Conservation (phyloP, 2,329 filamentous ascomycete species). For the Xylaria sp. region DNA sequence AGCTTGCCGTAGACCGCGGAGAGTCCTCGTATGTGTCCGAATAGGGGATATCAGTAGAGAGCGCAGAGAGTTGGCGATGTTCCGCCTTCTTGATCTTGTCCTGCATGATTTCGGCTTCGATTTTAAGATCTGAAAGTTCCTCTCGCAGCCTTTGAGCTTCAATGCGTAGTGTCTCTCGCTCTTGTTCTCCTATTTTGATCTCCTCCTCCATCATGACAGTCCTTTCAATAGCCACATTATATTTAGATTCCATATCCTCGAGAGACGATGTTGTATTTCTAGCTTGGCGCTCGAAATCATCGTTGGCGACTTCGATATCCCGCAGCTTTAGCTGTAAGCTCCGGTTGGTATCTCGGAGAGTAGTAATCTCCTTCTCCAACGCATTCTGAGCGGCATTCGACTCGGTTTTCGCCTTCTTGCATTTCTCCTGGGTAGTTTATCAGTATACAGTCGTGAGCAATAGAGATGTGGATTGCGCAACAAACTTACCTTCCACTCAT, state of each 20-base stretch:
- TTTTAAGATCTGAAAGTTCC: constrained; percentile 91
- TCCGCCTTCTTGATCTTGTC: constrained; percentile 87
- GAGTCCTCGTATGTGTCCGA: constrained; percentile 81
- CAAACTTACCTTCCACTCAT: constrained; percentile 94
- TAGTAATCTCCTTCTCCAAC: constrained; percentile 96
- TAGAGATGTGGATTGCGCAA: background rate
- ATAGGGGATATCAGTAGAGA: constrained; percentile 72
- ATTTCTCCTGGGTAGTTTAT: constrained; percentile 76
- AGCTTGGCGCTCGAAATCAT: constrained; percentile 97
- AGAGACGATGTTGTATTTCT: constrained; percentile 95
- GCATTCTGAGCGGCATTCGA: constrained; percentile 84
- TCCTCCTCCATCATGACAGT: constrained; percentile 95
- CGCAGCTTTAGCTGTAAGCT: constrained; percentile 84
- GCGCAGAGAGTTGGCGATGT: constrained; percentile 65
- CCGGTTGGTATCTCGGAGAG: constrained; percentile 84
- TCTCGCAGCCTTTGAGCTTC: constrained; percentile 90
- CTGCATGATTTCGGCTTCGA: constrained; percentile 92
- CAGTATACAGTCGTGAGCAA: constrained; percentile 17
- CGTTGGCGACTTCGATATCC: constrained; percentile 97
- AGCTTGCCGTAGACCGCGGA: constrained; percentile 87
- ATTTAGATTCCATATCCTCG: constrained; percentile 97
- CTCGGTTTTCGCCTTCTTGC: constrained; percentile 93
- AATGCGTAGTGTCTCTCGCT: constrained; percentile 88
- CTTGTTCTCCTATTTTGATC: constrained; percentile 89
- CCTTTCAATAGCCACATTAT: constrained; percentile 92